Percentiles rank a stretch among this genome's conserved stretches.
Conservation (phyloP, 148 eudicot species). For the Amaranthus cruentus region DNA sequence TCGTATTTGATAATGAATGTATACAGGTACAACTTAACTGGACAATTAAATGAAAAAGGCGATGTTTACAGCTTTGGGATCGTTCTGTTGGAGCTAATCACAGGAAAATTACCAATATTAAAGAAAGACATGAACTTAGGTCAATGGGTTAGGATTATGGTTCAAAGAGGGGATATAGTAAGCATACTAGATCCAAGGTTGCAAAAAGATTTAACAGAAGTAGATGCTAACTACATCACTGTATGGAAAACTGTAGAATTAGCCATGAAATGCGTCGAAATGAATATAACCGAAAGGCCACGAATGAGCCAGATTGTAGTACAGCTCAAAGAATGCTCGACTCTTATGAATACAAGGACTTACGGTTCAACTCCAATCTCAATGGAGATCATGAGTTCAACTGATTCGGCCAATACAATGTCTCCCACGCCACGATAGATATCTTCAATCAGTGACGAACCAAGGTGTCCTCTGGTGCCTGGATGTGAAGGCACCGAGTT, state of each 20-base stretch:
- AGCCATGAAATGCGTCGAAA: conserved; percentile 28
- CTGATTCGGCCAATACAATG: conserved; percentile 11
- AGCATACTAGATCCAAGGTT: conserved; percentile 27
- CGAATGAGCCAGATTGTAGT: conserved; percentile 27
- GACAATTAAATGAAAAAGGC: conserved; percentile 23
- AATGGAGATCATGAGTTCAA: conserved; percentile 11
- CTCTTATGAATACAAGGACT: neutral
- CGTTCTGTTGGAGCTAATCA: conserved; percentile 35
- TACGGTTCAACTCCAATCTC: neutral
- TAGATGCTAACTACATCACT: conserved; percentile 16
- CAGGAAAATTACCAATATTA: conserved; percentile 24
- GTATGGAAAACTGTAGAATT: conserved; percentile 25
- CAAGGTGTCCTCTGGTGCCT: too few relatives aligned
- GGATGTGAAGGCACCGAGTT: too few relatives aligned
- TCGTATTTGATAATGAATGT: neutral
- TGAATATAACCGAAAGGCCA: conserved; percentile 18
- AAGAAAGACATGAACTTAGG: conserved; percentile 10
- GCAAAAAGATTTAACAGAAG: conserved; percentile 7
- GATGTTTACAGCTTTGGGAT: conserved; percentile 37
- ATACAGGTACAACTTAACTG: conserved; percentile 16
- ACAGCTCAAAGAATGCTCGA: conserved; percentile 24
- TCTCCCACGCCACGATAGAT: conserved; percentile 16
- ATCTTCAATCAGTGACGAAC: too few relatives aligned
- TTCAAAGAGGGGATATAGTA: conserved; percentile 22
- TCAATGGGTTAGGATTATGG: conserved; percentile 27